Evolutionary conservation across 768 basidiomycete genomes (phyloP).

Genomic region (Mycena floridula): DNA sequence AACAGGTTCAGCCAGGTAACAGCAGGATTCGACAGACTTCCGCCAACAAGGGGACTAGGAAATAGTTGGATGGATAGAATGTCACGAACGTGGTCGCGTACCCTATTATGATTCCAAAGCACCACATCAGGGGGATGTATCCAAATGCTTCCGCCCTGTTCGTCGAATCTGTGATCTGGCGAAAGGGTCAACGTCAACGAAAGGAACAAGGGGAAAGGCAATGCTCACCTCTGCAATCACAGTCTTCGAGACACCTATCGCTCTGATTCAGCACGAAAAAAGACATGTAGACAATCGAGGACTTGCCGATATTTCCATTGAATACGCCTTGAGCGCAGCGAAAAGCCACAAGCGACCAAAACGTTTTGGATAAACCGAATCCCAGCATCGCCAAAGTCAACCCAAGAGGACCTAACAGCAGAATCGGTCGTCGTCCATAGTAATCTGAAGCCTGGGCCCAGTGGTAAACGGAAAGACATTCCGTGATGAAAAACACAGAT

Average conservation of each 20-base stretch:
- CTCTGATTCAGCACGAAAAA: not conserved
- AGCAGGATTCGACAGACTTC: conserved; percentile 37
- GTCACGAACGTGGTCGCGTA: conserved; percentile 7
- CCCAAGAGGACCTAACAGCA: conserved; percentile 18
- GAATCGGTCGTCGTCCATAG: conserved; percentile 18
- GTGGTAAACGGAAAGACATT: no score
- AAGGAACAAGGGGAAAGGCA: not conserved
- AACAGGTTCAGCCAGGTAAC: conserved; percentile 40
- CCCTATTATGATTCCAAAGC: conserved; percentile 25
- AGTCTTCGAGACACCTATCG: not conserved
- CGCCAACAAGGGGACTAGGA: conserved; percentile 37
- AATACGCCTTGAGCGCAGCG: conserved; percentile 17
- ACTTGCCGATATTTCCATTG: no score
- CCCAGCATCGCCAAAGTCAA: no score
- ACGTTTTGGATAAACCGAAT: conserved; percentile 21
- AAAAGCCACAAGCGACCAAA: conserved; percentile 16
- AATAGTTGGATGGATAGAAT: not conserved
- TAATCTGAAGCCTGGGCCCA: no score
- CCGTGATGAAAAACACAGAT: conserved; percentile 17
- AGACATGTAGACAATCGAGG: conserved; percentile 16
- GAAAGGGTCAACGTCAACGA: not conserved
- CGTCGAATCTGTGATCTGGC: conserved; percentile 27
- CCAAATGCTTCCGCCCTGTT: conserved; percentile 34
- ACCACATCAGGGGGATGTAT: conserved; percentile 29
- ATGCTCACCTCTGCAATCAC: conserved; percentile 6